Base-by-base conservation (phyloP, 176 grass and related monocot species). In the Aegilops bicornis region DNA sequence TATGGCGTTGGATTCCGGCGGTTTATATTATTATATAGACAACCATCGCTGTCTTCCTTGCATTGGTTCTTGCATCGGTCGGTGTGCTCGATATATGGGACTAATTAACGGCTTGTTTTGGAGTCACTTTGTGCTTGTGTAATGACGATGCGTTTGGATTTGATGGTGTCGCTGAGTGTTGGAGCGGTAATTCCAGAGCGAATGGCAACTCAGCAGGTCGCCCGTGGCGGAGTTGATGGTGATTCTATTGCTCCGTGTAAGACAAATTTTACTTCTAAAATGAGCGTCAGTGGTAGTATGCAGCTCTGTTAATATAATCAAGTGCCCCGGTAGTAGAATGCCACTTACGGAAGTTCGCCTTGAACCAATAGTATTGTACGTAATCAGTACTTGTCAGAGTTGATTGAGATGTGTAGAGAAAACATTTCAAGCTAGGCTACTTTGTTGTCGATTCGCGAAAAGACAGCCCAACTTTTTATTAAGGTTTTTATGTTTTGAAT, bases 21-120 rank as follows among this genome's bases (percentile, higher is more conserved):
- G 32, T 29, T 56, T 73, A 71, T n/a, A n/a, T n/a, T n/a, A n/a
- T n/a, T n/a, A n/a, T 73, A 83, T 83, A 22, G 47, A 17, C 50
- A 10, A 23, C 32, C 48, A 29, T 69, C 42, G 11, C 6, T 50
- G 47, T 50, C 47, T 5, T 50, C 16, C 47, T 50, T 3, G 47
- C 16, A 39, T 12, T 17, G 31, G n/a, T 39, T 25, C 8, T 24
- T 59, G 35, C 14, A 17, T 71, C 35, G 36, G 11, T 11, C 79
- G 79, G 3, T 33, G 30, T 16, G 64, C 42, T 69, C 79, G 64
- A 82, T 69, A 82, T 69, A 10, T 22, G 32, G 30, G 20, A 35
- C 1, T 37, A 37, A 37, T 37, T 37, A 37, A 37, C 36, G 36
- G 36, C 31, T 69, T 33, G 10, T n/a, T 72, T 9, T 37, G 45